Percentiles rank a stretch among this genome's conserved stretches.
These are phyloP conservation scores for Debaryomyces maramus DNA, from an alignment of 805 yeast genomes.

Conservation along the genomic window DNA sequence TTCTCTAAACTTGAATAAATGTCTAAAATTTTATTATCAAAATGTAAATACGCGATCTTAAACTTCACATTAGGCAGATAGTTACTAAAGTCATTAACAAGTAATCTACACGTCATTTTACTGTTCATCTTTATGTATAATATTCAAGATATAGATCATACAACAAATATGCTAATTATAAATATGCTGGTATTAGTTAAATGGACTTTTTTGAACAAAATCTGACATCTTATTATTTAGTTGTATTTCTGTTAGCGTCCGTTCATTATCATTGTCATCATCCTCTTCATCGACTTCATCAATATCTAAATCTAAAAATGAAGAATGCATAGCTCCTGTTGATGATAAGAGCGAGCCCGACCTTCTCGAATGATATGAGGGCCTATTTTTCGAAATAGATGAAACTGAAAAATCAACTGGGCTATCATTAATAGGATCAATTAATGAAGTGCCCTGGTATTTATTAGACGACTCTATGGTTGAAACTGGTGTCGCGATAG, in stretches of 20 bases:
- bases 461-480: constrained; percentile 22
- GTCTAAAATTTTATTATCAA: no score
- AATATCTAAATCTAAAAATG: constrained; percentile 23
- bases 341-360: constrained; percentile 23
- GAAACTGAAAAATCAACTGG: constrained; percentile 40
- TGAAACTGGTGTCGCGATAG: constrained; percentile 30
- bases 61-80: no score
- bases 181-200: background rate
- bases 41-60: no score
- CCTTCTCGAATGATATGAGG: constrained; percentile 16
- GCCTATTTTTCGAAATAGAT: constrained; percentile 8
- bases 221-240: background rate
- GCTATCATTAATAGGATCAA: constrained; percentile 41
- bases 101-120: no score
- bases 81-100: no score
- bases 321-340: constrained; percentile 23
- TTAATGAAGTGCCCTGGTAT: constrained; percentile 18
- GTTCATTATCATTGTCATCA: constrained; percentile 6
- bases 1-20: no score
- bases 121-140: no score
- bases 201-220: constrained; percentile 1
- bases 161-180: background rate
- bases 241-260: background rate
- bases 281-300: constrained; percentile 22
- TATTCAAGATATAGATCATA: no score